These are phyloP conservation scores for Suhomyces sp. DNA, from an alignment of 805 yeast genomes.

Conservation along the genomic window DNA sequence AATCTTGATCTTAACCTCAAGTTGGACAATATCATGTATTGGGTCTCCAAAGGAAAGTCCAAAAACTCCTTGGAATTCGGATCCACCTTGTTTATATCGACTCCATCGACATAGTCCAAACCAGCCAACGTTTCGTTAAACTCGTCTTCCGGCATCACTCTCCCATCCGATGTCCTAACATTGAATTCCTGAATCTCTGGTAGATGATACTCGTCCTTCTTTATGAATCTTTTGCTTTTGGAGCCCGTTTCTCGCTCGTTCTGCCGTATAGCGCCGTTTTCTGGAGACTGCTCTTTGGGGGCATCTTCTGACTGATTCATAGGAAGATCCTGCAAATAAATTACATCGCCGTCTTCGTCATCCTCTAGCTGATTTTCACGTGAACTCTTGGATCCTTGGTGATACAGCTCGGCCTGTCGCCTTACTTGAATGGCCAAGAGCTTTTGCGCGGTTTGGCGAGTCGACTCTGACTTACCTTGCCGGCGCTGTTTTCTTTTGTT, in stretches of 20 bases:
- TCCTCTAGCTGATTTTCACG: conserved; percentile 4
- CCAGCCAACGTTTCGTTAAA: conserved; percentile 47
- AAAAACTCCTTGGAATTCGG: conserved; percentile 79
- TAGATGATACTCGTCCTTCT: conserved; percentile 80
- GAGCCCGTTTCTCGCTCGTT: conserved; percentile 9
- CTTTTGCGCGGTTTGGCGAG: conserved; percentile 73
- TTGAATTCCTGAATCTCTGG: conserved; percentile 64
- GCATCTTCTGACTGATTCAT: conserved; percentile 12
- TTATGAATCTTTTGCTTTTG: conserved; percentile 34
- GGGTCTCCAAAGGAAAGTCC: conserved; percentile 76
- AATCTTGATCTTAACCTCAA: conserved; percentile 80
- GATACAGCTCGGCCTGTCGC: conserved; percentile 32
- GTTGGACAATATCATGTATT: conserved; percentile 82
- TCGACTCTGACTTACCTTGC: conserved; percentile 68
- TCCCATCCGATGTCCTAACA: conserved; percentile 56
- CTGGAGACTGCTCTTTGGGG: conserved; percentile 1
- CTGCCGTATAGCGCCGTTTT: conserved; percentile 4
- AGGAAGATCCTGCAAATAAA: conserved; percentile 28
- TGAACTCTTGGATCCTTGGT: neutral
- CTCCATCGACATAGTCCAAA: conserved; percentile 57
- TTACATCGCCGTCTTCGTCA: conserved; percentile 12
- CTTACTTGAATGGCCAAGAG: conserved; percentile 79
- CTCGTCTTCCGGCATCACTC: conserved; percentile 74
- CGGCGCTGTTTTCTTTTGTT: conserved; percentile 67
- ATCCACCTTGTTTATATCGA: conserved; percentile 72